Base-by-base conservation (phyloP, 2,329 filamentous ascomycete species). In the Apiospora saccharicola region DNA sequence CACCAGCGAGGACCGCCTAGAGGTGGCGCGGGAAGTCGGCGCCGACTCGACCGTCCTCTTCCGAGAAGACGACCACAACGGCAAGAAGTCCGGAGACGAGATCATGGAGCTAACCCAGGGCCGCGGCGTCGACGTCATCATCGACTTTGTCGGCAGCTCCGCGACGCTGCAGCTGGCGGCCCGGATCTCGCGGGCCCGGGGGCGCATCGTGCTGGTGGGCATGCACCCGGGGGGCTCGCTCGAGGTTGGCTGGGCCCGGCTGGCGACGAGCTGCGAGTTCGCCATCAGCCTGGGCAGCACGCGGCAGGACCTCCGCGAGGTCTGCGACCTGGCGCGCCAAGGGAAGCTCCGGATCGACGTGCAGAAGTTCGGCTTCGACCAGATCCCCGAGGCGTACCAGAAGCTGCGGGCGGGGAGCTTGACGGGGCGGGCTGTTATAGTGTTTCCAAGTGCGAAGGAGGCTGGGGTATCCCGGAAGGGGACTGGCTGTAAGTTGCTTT, bases 81-180 rank as follows among this genome's bases (percentile, higher is more conserved):
- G 26, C 5, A 26, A 68, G 24, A 43, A n/a, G 3, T 71, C 73
- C 16, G 49, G 51, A 10, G 37, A 70, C 34, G n/a, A 73, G 53
- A 72, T 81, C 22, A 70, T 78, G 64, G 70, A 75, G 30, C 75
- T 74, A 1, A 84, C 82, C 0, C 71, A 73, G 0, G 74, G 76
- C 2, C 69, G 72, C 4, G 80, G 80, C 19, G 77, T 79, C 1
- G 77, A 82, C 51, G 73, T 78, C 4, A 75, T 80, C 19, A 30
- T 82, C 1, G 83, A 80, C 69, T 80, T 76, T 46, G 75, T 76
- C 4, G 75, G 75, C 24, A 73, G 67, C 34, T 26, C 61, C 1
- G 68, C 43, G 14, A 74, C 75, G 37, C 74, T 76, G 3, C 51
- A 71, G 67, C 73, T 75, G 19, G 72, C 74, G 24, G 74, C 74